A percentile compares a stretch with the other conserved stretches of the same genome.
phyloP scores from a whole-genome alignment of 2,329 filamentous ascomycete genomes.

The Botrytis fabae region DNA sequence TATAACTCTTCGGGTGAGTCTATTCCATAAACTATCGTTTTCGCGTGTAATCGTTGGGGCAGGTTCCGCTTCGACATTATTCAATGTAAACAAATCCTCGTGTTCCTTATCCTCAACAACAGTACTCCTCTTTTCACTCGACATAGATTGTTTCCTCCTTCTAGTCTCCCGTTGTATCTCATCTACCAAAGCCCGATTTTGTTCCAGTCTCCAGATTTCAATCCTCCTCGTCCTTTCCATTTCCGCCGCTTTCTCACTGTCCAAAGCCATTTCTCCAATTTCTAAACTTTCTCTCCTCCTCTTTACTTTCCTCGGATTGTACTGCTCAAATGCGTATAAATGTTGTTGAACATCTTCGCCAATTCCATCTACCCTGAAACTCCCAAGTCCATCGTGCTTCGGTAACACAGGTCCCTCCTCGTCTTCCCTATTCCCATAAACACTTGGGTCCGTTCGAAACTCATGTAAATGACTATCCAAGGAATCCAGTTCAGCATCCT shows the following conservation, averaged over 20 bases:
- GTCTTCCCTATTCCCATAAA: constrained; percentile 36
- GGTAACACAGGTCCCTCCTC: constrained; percentile 68
- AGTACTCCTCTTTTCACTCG: constrained; percentile 46
- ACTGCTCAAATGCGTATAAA: constrained; percentile 84
- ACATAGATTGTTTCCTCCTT: constrained; percentile 63
- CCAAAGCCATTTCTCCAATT: constrained; percentile 51
- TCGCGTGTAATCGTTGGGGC: constrained; percentile 46
- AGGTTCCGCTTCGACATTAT: constrained; percentile 32
- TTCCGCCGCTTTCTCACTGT: constrained; percentile 59
- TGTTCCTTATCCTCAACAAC: constrained; percentile 35
- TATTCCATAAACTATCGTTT: constrained; percentile 72
- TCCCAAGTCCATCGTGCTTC: constrained; percentile 86
- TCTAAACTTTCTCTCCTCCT: constrained; percentile 56
- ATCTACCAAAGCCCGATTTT: constrained; percentile 80
- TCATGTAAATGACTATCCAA: constrained; percentile 89
- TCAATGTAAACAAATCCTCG: constrained; percentile 39
- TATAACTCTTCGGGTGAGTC: constrained; percentile 83
- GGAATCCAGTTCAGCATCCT: constrained; percentile 84
- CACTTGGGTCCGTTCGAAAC: constrained; percentile 63
- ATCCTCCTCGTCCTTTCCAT: constrained; percentile 79
- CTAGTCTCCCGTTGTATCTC: constrained; percentile 87
- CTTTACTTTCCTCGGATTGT: constrained; percentile 69
- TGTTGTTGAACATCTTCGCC: constrained; percentile 71
- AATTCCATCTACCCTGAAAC: constrained; percentile 67
- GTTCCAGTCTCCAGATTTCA: constrained; percentile 88